Evolutionary conservation across 352 stramenopile species (phyloP).

Genomic region (Salisapilia sapeloensis): DNA sequence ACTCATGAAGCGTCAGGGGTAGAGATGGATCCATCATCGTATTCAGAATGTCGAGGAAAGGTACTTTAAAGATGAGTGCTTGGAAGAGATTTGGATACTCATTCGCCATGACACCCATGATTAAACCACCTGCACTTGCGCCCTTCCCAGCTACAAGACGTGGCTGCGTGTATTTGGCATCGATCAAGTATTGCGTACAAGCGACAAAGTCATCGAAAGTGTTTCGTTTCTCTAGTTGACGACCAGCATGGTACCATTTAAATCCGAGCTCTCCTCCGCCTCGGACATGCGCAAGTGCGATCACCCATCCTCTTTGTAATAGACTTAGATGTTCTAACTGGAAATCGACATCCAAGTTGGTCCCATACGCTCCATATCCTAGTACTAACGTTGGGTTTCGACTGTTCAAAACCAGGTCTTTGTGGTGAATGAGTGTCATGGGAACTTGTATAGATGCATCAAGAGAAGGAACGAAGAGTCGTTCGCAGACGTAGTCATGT

Average conservation of each 20-base stretch:
- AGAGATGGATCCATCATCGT: conserved; percentile 79
- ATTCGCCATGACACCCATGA: conserved; percentile 81
- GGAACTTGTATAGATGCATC: conserved; percentile 22
- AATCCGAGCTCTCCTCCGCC: conserved; percentile 80
- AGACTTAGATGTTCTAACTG: conserved; percentile 71
- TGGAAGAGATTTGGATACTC: conserved; percentile 49
- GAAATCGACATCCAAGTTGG: conserved; percentile 75
- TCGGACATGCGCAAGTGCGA: conserved; percentile 80
- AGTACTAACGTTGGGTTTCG: conserved; percentile 72
- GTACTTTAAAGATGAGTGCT: conserved; percentile 74
- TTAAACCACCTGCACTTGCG: conserved; percentile 70
- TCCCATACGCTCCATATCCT: conserved; percentile 83
- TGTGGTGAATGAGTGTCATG: conserved; percentile 62
- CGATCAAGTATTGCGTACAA: conserved; percentile 43
- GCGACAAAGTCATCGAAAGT: conserved; percentile 76
- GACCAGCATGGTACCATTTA: conserved; percentile 76
- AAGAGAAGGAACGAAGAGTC: conserved; percentile 6
- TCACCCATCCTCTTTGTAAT: conserved; percentile 73
- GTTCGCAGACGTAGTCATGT: conserved; percentile 1
- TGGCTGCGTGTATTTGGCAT: conserved; percentile 41
- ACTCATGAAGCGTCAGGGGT: conserved; percentile 83
- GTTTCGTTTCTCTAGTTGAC: conserved; percentile 62
- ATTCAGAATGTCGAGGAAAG: conserved; percentile 78
- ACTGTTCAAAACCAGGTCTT: conserved; percentile 23
- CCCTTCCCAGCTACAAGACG: conserved; percentile 51